Evolutionary conservation across 2,329 filamentous ascomycete species (phyloP).

Genomic region (Cordyceps javanica): DNA sequence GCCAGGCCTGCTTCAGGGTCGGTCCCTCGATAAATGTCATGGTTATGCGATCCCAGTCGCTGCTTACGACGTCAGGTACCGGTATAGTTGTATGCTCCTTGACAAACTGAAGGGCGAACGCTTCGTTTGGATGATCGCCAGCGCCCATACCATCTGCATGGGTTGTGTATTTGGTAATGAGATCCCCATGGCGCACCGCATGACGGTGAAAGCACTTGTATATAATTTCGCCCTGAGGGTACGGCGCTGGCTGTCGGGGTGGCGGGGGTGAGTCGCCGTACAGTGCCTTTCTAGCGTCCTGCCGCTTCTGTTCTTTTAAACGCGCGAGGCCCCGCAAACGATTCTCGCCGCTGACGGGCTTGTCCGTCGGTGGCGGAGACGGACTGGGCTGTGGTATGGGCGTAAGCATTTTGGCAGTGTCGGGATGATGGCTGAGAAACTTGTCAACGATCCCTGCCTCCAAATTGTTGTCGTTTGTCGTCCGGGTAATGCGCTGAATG

Average conservation of each 20-base stretch:
- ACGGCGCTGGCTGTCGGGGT: slow-evolving; percentile 14
- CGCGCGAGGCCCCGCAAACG: background rate
- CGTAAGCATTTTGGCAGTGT: background rate
- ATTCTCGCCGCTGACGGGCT: background rate
- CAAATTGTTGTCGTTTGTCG: background rate
- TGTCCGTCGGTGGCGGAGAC: background rate
- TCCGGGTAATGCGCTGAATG: background rate
- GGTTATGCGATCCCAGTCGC: slow-evolving; percentile 22
- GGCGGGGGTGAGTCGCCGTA: background rate
- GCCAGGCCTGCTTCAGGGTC: slow-evolving; percentile 21
- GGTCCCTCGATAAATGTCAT: slow-evolving; percentile 22
- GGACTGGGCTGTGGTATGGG: background rate
- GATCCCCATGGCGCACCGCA: slow-evolving; percentile 16
- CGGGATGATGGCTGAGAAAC: background rate
- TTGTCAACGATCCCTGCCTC: background rate
- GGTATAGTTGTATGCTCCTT: slow-evolving; percentile 21
- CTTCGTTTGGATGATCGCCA: slow-evolving; percentile 18
- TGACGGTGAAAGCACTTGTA: slow-evolving; percentile 4
- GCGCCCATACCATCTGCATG: slow-evolving; percentile 16
- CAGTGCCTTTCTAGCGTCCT: background rate
- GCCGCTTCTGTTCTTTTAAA: background rate
- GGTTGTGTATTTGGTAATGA: slow-evolving; percentile 19
- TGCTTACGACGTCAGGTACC: slow-evolving; percentile 21
- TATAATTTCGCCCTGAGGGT: slow-evolving; percentile 18
- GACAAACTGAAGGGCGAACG: slow-evolving; percentile 16